Conservation (phyloP, 2,329 filamentous ascomycete genomes). For the Phoma herbarum region DNA sequence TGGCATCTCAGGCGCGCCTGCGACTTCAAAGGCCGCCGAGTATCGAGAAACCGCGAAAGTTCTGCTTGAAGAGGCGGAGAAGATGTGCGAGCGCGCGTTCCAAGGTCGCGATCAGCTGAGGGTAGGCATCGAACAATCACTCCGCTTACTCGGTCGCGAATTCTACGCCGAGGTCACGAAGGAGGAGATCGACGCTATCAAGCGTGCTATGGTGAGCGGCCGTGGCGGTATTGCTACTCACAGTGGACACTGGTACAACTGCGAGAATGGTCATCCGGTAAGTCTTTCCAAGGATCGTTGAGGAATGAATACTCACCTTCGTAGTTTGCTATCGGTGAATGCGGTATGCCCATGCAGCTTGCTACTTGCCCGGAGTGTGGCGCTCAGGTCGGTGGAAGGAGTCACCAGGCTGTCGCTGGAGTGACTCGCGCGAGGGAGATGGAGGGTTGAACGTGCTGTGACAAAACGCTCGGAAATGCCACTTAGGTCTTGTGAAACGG, state of each 20-base stretch:
- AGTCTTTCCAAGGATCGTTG: not conserved
- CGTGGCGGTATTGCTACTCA: conserved; percentile 52
- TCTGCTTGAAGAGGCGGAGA: conserved; percentile 40
- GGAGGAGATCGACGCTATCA: conserved; percentile 57
- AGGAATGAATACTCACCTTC: conserved; percentile 2
- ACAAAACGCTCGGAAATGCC: no score
- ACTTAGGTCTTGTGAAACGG: not conserved
- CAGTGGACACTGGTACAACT: conserved; percentile 69
- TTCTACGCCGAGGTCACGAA: conserved; percentile 55
- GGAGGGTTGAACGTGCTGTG: conserved; percentile 45
- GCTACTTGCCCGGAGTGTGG: conserved; percentile 69
- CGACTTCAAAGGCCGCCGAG: conserved; percentile 20
- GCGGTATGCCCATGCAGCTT: conserved; percentile 70
- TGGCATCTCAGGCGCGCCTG: conserved; percentile 25
- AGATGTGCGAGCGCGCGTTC: conserved; percentile 48
- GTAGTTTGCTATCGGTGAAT: conserved; percentile 69
- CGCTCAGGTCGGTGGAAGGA: conserved; percentile 63
- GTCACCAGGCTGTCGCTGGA: conserved; percentile 62
- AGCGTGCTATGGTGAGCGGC: conserved; percentile 59
- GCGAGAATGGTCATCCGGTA: conserved; percentile 63
- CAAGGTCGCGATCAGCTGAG: conserved; percentile 33
- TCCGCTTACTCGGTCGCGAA: conserved; percentile 42
- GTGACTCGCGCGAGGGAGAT: conserved; percentile 61
- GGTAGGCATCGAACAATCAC: conserved; percentile 37
- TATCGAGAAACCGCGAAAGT: conserved; percentile 32